Evolutionary conservation across 1,284 basidiomycete species (phyloP).

Genomic region (Tetrapyrgos nigripes): DNA sequence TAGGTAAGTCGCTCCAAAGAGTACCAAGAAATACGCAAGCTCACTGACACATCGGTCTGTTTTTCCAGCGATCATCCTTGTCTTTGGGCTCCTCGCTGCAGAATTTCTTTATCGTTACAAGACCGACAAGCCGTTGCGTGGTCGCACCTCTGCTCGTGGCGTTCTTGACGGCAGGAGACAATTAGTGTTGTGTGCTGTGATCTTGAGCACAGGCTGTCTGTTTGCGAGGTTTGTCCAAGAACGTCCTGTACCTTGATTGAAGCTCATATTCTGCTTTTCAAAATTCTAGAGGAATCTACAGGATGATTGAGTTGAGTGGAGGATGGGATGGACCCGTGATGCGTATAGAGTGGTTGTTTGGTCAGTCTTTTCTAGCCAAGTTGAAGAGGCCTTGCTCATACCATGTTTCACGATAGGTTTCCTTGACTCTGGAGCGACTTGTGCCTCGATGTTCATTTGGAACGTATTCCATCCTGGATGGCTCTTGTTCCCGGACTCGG

Average conservation of each 20-base stretch:
- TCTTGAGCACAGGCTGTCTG: constrained; percentile 2
- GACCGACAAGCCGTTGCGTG: neutral
- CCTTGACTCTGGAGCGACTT: no score
- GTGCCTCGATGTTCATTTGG: no score
- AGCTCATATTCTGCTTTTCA: no score
- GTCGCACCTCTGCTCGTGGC: neutral
- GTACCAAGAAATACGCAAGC: neutral
- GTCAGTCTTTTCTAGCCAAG: neutral
- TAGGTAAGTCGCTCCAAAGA: neutral
- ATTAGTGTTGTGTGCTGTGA: neutral
- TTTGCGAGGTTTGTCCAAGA: neutral
- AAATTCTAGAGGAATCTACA: neutral
- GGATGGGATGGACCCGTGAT: constrained; percentile 11
- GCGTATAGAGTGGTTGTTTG: constrained; percentile 5
- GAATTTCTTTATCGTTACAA: constrained; percentile 6
- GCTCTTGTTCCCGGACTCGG: no score
- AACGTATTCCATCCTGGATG: no score
- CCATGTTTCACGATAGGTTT: no score
- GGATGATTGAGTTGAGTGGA: constrained; percentile 11
- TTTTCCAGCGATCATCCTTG: neutral
- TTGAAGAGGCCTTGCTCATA: no score
- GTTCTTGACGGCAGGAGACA: neutral
- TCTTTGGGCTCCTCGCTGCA: neutral
- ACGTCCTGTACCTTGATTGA: no score
- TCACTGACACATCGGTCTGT: neutral